These are phyloP conservation scores for Colletotrichum trifolii DNA, from an alignment of 2,329 filamentous ascomycete species.

Conservation along the genomic window DNA sequence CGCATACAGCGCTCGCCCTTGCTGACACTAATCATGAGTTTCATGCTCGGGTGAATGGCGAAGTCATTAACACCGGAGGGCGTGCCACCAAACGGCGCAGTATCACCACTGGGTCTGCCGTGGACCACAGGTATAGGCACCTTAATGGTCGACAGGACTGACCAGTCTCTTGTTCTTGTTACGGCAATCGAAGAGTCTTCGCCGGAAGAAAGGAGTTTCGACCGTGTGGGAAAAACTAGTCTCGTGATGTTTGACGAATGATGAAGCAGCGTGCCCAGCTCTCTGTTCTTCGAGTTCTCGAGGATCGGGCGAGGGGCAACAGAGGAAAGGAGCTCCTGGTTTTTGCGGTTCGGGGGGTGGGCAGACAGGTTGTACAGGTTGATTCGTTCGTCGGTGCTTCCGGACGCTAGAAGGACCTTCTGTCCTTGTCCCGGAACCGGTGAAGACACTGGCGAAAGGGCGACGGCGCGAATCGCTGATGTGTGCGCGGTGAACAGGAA, in stretches of 20 bases:
- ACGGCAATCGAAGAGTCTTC: constrained; percentile 95
- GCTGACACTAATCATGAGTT: constrained; percentile 93
- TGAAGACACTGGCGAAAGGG: constrained; percentile 81
- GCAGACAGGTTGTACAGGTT: constrained; percentile 92
- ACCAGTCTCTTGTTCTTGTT: constrained; percentile 89
- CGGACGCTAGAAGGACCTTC: constrained; percentile 90
- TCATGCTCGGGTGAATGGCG: constrained; percentile 94
- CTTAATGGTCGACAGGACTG: constrained; percentile 86
- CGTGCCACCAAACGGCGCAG: constrained; percentile 81
- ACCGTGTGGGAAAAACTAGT: constrained; percentile 83
- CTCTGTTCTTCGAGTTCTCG: constrained; percentile 87
- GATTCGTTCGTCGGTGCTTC: constrained; percentile 92
- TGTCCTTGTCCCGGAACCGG: constrained; percentile 71
- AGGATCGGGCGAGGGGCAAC: constrained; percentile 79
- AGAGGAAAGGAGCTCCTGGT: constrained; percentile 70
- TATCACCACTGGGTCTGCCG: constrained; percentile 89
- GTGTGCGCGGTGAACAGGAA: constrained; percentile 96
- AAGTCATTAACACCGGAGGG: constrained; percentile 95
- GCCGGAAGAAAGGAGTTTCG: constrained; percentile 86
- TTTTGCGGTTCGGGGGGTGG: constrained; percentile 68
- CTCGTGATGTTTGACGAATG: constrained; percentile 85
- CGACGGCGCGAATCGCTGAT: constrained; percentile 89
- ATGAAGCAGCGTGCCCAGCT: constrained; percentile 87
- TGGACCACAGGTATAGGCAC: constrained; percentile 83
- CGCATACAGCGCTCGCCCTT: constrained; percentile 92